These are phyloP conservation scores for Aspergillus baeticus DNA, from an alignment of 495 filamentous ascomycete genomes.

Conservation along the genomic window DNA sequence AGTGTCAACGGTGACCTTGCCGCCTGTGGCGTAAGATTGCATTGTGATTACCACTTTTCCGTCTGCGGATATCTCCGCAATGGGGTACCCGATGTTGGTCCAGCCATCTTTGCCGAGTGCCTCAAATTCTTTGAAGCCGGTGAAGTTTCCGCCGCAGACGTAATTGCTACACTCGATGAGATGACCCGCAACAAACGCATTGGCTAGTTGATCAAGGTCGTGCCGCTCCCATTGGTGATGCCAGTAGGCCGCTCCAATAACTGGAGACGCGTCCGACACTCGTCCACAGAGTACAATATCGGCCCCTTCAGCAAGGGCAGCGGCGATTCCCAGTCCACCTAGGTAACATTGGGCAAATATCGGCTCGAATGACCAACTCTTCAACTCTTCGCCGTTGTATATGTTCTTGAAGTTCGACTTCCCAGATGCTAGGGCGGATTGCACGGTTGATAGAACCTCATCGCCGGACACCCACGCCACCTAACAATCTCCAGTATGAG, in stretches of 20 bases:
- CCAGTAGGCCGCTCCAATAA: conserved; percentile 52
- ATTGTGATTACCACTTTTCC: conserved; percentile 49
- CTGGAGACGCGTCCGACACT: conserved; percentile 54
- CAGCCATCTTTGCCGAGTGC: conserved; percentile 27
- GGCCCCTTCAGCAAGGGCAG: conserved; percentile 48
- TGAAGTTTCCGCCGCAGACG: conserved; percentile 56
- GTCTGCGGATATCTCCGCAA: conserved; percentile 53
- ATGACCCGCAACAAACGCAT: conserved; percentile 53
- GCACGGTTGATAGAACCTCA: conserved; percentile 47
- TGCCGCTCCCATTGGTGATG: conserved; percentile 46
- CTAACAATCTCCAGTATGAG: conserved; percentile 1
- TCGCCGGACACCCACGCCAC: conserved; percentile 54
- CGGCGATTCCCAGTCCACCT: conserved; percentile 49
- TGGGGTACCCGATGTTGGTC: conserved; percentile 54
- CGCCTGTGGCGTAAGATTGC: conserved; percentile 33
- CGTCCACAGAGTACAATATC: conserved; percentile 60
- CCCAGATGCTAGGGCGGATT: conserved; percentile 33
- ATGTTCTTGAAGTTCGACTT: conserved; percentile 48
- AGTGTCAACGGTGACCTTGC: conserved; percentile 47
- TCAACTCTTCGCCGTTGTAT: conserved; percentile 48
- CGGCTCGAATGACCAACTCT: conserved; percentile 52
- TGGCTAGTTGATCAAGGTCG: conserved; percentile 48
- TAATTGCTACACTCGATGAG: conserved; percentile 58
- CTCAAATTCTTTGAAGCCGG: conserved; percentile 52
- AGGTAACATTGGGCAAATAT: conserved; percentile 56